Evolutionary conservation across 1,284 basidiomycete species (phyloP).

Genomic region (Pseudozyma sp.): DNA sequence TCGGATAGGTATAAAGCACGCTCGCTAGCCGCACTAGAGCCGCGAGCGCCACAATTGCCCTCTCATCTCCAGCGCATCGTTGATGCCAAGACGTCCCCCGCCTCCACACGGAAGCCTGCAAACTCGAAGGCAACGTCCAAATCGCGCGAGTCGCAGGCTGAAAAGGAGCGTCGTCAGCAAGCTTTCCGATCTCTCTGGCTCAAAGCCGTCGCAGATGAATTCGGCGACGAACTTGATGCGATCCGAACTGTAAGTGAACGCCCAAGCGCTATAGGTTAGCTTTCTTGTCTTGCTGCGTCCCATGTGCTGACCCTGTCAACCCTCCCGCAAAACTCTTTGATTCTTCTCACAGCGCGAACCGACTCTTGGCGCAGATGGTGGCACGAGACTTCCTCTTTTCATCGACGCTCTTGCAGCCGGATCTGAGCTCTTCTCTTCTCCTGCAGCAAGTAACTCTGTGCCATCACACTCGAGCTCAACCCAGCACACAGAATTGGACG

Average conservation of each 20-base stretch:
- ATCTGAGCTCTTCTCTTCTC: constrained; percentile 38
- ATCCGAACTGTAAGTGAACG: constrained; percentile 41
- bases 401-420: constrained; percentile 57
- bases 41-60: constrained; percentile 2
- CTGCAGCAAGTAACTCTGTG: neutral
- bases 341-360: constrained; percentile 30
- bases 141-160: constrained; percentile 17
- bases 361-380: constrained; percentile 48
- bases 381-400: constrained; percentile 53
- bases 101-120: neutral
- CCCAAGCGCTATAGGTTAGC: too few species aligned
- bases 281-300: neutral
- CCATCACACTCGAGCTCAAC: neutral
- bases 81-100: constrained; percentile 15
- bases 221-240: constrained; percentile 55
- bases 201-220: constrained; percentile 56
- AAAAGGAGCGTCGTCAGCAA: constrained; percentile 27
- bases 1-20: neutral
- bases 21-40: constrained; percentile 10
- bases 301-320: constrained; percentile 3
- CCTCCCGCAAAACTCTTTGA: neutral
- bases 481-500: neutral
- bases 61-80: constrained; percentile 30
- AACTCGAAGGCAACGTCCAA: neutral
- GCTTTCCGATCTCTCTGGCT: constrained; percentile 56